Conservation (phyloP, 495 filamentous ascomycete genomes). For the Pseudotulostoma volvatum region DNA sequence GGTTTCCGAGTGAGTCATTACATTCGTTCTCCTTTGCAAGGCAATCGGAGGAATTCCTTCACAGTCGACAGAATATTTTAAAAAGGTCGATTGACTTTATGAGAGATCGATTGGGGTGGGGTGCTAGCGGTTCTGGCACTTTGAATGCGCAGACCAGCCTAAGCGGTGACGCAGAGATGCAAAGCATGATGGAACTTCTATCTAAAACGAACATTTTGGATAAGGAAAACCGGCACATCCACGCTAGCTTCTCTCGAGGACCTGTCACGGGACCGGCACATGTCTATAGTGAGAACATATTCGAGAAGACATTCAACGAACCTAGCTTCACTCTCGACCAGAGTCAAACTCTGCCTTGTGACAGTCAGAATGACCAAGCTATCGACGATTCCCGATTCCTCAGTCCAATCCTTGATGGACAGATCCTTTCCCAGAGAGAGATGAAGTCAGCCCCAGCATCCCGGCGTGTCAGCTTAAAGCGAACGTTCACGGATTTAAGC, state of each 20-base stretch:
- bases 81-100: constrained; percentile 95
- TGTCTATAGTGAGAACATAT: constrained; percentile 52
- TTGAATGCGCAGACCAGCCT: constrained; percentile 68
- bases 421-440: constrained; percentile 18
- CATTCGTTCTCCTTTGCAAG: constrained; percentile 98
- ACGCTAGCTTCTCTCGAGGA: constrained; percentile 28
- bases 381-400: constrained; percentile 13
- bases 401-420: constrained; percentile 19
- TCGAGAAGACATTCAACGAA: constrained; percentile 55
- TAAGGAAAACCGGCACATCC: constrained; percentile 28
- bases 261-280: constrained; percentile 65
- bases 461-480: constrained; percentile 58
- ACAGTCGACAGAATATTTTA: constrained; percentile 81
- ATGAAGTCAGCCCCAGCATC: constrained; percentile 27
- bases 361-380: neutral
- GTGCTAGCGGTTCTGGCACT: constrained; percentile 42
- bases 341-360: neutral
- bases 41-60: constrained; percentile 79
- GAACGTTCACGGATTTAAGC: constrained; percentile 72
- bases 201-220: constrained; percentile 60
- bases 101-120: constrained; percentile 84
- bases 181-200: constrained; percentile 80
- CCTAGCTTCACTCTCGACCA: constrained; percentile 14
- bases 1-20: constrained; percentile 88
- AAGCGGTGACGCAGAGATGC: constrained; percentile 69